Conservation (phyloP, 768 basidiomycete species). For the Sporobolomyces pararoseus region DNA sequence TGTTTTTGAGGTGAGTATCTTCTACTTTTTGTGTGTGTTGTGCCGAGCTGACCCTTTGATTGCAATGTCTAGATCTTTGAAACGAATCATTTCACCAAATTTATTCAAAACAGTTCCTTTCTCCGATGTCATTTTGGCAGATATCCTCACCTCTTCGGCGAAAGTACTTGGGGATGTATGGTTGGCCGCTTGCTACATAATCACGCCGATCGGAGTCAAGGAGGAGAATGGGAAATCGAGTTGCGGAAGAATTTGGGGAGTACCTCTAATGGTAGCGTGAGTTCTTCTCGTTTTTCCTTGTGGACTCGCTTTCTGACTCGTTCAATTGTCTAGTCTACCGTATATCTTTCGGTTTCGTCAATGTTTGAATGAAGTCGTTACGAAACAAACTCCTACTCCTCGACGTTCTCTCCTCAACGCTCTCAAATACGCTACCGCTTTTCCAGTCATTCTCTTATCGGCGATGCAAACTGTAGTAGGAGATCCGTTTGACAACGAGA, state of each 20-base stretch:
- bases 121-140: conserved; percentile 87
- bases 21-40: neutral
- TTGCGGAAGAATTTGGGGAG: conserved; percentile 31
- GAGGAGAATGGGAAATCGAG: neutral
- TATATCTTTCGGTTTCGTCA: conserved; percentile 91
- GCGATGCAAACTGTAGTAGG: conserved; percentile 64
- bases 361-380: conserved; percentile 76
- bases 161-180: conserved; percentile 94
- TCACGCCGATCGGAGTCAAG: conserved; percentile 14
- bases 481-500: conserved; percentile 35
- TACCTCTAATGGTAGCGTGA: conserved; percentile 44
- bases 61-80: conserved; percentile 59
- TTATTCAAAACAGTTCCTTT: conserved; percentile 67
- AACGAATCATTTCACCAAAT: conserved; percentile 70
- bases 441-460: conserved; percentile 91
- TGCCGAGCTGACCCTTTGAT: neutral
- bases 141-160: conserved; percentile 92
- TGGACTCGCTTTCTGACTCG: neutral
- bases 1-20: conserved; percentile 38
- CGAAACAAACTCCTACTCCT: conserved; percentile 60
- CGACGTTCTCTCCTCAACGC: conserved; percentile 81
- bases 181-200: conserved; percentile 57
- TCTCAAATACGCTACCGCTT: conserved; percentile 90
- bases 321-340: conserved; percentile 60
- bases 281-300: neutral